Percentiles rank a stretch among this genome's conserved stretches.
Conservation (phyloP, 108 stramenopile species). For the Nannochloropsis gaditana region DNA sequence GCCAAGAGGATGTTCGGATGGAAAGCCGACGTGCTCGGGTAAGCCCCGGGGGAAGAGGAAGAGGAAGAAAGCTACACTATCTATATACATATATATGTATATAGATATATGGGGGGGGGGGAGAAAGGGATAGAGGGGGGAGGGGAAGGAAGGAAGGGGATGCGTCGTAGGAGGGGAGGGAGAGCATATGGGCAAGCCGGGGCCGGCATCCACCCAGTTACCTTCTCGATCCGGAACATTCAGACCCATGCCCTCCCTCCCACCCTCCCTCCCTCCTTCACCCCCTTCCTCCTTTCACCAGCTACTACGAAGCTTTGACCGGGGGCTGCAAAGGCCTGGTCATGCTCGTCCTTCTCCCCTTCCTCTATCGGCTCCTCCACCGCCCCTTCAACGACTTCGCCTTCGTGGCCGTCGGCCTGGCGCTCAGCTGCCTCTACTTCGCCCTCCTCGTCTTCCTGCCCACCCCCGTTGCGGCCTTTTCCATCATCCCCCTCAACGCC, state of each 20-base stretch:
- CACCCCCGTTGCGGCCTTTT: background rate
- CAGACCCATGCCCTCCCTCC: background rate
- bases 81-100: too few relatives aligned
- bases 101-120: too few relatives aligned
- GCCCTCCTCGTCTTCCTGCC: background rate
- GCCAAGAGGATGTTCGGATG: background rate
- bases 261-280: background rate
- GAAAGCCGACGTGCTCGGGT: background rate
- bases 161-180: too few relatives aligned
- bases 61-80: too few relatives aligned
- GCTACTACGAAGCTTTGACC: background rate
- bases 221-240: too few relatives aligned
- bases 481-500: background rate
- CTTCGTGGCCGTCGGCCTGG: background rate
- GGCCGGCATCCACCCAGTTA: too few relatives aligned
- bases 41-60: background rate
- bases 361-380: background rate
- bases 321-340: background rate
- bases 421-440: background rate
- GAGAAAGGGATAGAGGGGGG: too few relatives aligned
- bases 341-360: background rate
- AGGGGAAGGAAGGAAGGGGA: too few relatives aligned
- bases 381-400: background rate
- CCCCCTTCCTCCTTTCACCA: background rate
- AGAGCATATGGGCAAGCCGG: too few relatives aligned